Evolutionary conservation across 2,329 filamentous ascomycete species (phyloP), one percentile per base, ranked within the genome.

Genomic region (Pseudogymnoascus pannorum): DNA sequence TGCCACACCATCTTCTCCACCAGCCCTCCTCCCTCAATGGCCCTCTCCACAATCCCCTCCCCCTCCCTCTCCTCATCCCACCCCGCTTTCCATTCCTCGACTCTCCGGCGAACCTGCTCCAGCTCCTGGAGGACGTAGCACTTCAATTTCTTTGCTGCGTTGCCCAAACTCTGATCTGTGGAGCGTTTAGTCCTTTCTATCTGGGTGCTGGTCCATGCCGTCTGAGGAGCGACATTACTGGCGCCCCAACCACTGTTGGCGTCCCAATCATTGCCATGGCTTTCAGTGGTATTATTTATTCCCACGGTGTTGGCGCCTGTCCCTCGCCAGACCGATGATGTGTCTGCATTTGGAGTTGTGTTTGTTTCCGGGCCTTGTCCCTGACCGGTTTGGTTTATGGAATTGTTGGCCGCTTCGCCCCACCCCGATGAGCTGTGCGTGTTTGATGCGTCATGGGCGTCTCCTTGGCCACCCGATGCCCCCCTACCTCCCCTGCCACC

Each of bases 1-100:
- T 51, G 44, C 44, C 44, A 51, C 14, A 51, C 44, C 44, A 51
- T 51, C 44, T 51, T 51, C 44, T 51, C 44, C 7, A 54, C 44
- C 24, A 54, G 7, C 8, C 24, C 44, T 18, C 44, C 44, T 5
- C 44, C 44, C 44, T 54, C 44, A 18, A 54, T 24, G 18, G 44
- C n/a, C 7, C 44, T 29, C 9, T 54, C 44, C n/a, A 54, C 44
- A 8, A 54, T 24, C 9, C 44, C 44, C 2, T 54, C 44, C 1
- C 44, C 44, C n/a, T 54, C 44, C 4, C 44, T 54, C 24, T 54
- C 24, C 24, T 16, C 44, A 31, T 54, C 44, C 44, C 44, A 54
- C 24, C 24, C 44, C 4, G 44, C 44, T 12, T 54, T 24, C 44
- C 44, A 54, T 31, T 54, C 44, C 5, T 54, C 44, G 5, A 54